A percentile compares a stretch with the other conserved stretches of the same genome.
phyloP scores from a whole-genome alignment of 208 protist species.

The Trichomonas vaginalis region DNA sequence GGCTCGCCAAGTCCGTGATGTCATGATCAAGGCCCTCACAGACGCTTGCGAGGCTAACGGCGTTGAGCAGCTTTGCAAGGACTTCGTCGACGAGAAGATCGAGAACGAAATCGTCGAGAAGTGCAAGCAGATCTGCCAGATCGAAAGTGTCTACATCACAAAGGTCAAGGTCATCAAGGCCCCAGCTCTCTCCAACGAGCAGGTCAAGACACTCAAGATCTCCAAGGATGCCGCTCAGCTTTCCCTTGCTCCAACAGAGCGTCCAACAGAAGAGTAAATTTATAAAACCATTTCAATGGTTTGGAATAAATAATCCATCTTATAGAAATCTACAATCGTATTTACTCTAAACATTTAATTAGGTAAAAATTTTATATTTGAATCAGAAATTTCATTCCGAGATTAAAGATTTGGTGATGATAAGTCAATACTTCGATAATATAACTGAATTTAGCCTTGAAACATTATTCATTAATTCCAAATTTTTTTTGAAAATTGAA shows the following conservation, averaged over 20 bases:
- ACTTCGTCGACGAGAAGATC: background rate
- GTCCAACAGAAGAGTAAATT: background rate
- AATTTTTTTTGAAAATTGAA: no score
- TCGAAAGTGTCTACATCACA: background rate
- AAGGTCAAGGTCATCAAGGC: constrained; percentile 16
- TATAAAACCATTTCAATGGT: no score
- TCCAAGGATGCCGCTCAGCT: background rate
- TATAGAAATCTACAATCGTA: no score
- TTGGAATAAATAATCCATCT: no score
- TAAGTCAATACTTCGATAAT: no score
- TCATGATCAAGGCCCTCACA: background rate
- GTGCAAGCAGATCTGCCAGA: background rate
- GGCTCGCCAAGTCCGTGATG: background rate
- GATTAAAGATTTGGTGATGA: no score
- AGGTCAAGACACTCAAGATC: background rate
- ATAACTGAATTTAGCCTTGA: no score
- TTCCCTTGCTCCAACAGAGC: background rate
- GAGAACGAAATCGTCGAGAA: background rate
- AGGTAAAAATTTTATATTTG: no score
- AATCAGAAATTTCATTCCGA: no score
- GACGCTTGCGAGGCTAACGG: background rate
- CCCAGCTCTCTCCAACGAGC: background rate
- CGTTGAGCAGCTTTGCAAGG: background rate
- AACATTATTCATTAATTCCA: no score
- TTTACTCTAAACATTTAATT: no score